Percentiles rank a stretch among this genome's conserved stretches.
These are phyloP conservation scores for Candida insectorum DNA, from an alignment of 805 yeast species.

Conservation along the genomic window DNA sequence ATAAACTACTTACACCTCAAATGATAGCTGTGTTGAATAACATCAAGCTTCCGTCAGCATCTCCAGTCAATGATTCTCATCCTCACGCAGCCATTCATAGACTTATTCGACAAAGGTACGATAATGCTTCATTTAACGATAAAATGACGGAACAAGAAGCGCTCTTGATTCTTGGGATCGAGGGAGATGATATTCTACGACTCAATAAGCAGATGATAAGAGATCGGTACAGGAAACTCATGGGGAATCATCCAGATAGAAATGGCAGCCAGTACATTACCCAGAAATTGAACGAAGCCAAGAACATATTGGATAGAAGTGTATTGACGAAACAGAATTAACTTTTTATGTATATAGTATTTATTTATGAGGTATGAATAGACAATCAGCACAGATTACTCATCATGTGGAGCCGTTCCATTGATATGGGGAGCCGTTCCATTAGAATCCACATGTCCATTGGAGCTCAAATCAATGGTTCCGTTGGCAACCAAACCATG, in stretches of 20 bases:
- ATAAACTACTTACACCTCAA: conserved; percentile 24
- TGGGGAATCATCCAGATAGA: conserved; percentile 42
- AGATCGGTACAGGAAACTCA: conserved; percentile 33
- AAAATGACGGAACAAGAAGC: conserved; percentile 46
- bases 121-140: conserved; percentile 29
- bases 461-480: background rate
- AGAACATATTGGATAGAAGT: conserved; percentile 38
- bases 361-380: background rate
- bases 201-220: conserved; percentile 33
- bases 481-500: background rate
- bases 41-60: conserved; percentile 16
- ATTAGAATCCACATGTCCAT: conserved; percentile 5
- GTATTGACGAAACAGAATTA: conserved; percentile 18
- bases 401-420: background rate
- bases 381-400: too few species aligned
- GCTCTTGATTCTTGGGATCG: conserved; percentile 36
- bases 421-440: too few species aligned
- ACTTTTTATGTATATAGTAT: background rate
- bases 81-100: conserved; percentile 10
- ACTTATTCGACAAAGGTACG: conserved; percentile 21
- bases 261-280: conserved; percentile 38
- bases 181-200: conserved; percentile 36
- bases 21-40: conserved; percentile 35
- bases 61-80: conserved; percentile 3
- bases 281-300: conserved; percentile 43